Evolutionary conservation across 805 yeast species (phyloP).

Genomic region (Pichia ethanolica): DNA sequence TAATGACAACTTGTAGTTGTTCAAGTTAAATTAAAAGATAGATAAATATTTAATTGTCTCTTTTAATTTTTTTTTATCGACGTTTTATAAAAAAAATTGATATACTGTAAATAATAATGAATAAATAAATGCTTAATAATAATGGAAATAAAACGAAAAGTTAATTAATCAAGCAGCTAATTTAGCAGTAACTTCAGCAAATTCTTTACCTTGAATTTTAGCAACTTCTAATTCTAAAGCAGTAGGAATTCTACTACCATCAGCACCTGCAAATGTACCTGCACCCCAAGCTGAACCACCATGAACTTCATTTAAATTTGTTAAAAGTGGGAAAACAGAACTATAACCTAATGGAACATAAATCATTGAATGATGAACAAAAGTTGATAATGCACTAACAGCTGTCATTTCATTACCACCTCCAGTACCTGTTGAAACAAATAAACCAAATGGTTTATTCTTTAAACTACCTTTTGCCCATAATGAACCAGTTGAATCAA

Average conservation of each 20-base stretch:
- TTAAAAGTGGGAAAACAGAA: slow-evolving; percentile 43
- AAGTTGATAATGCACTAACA: slow-evolving; percentile 52
- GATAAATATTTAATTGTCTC: background rate
- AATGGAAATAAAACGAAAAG: background rate
- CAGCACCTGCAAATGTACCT: slow-evolving; percentile 68
- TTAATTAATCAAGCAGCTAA: background rate
- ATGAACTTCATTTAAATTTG: slow-evolving; percentile 55
- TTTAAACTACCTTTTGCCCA: slow-evolving; percentile 70
- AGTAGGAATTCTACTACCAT: slow-evolving; percentile 66
- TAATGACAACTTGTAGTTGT: slow-evolving; percentile 74
- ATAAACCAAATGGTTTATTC: slow-evolving; percentile 70
- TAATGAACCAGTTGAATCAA: slow-evolving; percentile 71
- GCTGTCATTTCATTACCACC: slow-evolving; percentile 79
- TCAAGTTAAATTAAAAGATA: slow-evolving; percentile 28
- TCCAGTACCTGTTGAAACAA: slow-evolving; percentile 71
- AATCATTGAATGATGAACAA: slow-evolving; percentile 75
- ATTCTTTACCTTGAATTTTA: slow-evolving; percentile 58
- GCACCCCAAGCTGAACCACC: slow-evolving; percentile 89
- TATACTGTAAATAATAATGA: no score
- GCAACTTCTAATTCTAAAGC: slow-evolving; percentile 59
- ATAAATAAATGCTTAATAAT: background rate
- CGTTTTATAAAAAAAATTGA: background rate
- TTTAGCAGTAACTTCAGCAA: slow-evolving; percentile 25
- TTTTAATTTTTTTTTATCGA: background rate
- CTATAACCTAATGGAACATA: slow-evolving; percentile 75